Conservation (phyloP, 73 alveolate genomes). For the Diophrys sp. region DNA sequence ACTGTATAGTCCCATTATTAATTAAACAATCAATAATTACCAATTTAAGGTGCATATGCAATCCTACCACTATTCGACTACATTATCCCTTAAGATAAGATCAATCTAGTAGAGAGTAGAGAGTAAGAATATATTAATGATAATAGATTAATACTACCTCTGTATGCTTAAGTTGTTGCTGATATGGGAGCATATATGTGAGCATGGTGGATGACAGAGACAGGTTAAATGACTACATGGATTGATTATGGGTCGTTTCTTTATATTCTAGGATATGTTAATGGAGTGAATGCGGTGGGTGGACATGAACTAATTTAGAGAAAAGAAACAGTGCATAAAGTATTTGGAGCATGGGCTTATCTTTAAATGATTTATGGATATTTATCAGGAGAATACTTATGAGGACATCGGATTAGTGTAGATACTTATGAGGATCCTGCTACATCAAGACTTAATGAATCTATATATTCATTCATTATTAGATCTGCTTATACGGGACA, state of each 20-base stretch:
- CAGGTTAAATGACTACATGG: slow-evolving; percentile 1
- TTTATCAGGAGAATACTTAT: no score
- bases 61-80: slow-evolving; percentile 13
- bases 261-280: slow-evolving; percentile 8
- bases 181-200: slow-evolving; percentile 5
- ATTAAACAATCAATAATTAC: neutral
- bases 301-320: no score
- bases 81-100: neutral
- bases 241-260: neutral
- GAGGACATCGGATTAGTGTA: no score
- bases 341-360: no score
- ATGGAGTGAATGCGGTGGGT: slow-evolving; percentile 37
- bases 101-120: neutral
- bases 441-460: no score
- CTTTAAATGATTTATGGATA: no score
- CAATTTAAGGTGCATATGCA: slow-evolving; percentile 21
- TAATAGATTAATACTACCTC: slow-evolving; percentile 2
- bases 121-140: slow-evolving; percentile 2
- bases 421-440: no score
- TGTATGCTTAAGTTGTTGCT: neutral
- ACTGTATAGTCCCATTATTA: neutral
- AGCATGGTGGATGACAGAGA: neutral
- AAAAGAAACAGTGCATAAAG: no score
- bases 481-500: no score
- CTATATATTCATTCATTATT: no score